Conservation (phyloP, 1,139 yeast species). For the Kodamaea plutei region DNA sequence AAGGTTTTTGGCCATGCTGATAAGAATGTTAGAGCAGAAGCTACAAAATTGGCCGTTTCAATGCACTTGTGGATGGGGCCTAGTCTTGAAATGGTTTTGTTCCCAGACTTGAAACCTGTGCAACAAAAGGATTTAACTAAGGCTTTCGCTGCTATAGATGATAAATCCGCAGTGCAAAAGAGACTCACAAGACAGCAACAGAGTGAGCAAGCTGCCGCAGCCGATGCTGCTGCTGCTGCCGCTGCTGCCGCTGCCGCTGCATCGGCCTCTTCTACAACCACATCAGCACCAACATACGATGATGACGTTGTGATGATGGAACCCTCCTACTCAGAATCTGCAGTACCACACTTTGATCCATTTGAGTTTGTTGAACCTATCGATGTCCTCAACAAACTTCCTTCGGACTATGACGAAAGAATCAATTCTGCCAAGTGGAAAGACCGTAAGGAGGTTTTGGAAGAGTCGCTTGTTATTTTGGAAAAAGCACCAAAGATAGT, state of each 20-base stretch:
- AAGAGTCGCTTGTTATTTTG: conserved; percentile 55
- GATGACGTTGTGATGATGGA: conserved; percentile 45
- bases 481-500: conserved; percentile 44
- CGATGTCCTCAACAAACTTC: conserved; percentile 62
- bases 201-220: conserved; percentile 15
- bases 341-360: conserved; percentile 28
- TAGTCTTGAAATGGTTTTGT: conserved; percentile 53
- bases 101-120: conserved; percentile 79
- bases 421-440: conserved; percentile 78
- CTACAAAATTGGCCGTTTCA: conserved; percentile 66
- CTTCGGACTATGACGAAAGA: conserved; percentile 53
- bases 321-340: conserved; percentile 9
- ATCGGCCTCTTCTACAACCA: neutral
- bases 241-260: conserved; percentile 13
- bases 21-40: conserved; percentile 76
- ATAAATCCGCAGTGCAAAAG: conserved; percentile 47
- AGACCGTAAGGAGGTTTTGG: conserved; percentile 83
- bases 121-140: conserved; percentile 83
- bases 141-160: conserved; percentile 54
- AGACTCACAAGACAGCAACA: conserved; percentile 54
- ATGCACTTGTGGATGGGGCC: conserved; percentile 76
- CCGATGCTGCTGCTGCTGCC: conserved; percentile 15
- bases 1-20: conserved; percentile 85
- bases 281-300: conserved; percentile 10
- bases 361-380: conserved; percentile 42